Base-by-base conservation (phyloP, 495 filamentous ascomycete genomes). In the Xylaria bambusicola region DNA sequence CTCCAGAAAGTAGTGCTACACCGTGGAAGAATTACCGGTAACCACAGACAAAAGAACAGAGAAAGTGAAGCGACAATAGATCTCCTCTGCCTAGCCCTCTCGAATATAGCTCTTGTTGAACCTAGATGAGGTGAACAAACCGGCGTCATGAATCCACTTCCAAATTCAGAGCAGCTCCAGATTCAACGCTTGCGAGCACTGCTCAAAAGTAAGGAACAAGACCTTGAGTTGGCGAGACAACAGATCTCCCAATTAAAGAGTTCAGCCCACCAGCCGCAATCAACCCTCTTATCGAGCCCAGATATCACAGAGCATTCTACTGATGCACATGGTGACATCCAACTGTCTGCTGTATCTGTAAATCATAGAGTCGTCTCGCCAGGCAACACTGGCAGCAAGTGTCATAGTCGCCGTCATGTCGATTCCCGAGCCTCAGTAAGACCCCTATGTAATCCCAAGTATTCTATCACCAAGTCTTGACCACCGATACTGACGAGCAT, bases 261-360 rank as follows among this genome's bases (percentile, higher is more conserved):
- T 52, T 73, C 73, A 46, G 57, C 61, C 58, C 69, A 64, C 46
- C 74, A 77, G 66, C 65, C 65, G 56, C 66, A 66, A 63, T 62
- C 67, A 49, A 61, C 58, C 46, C 66, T 61, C 21, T 59, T 56
- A 26, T 41, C 64, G 53, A 59, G 38, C 51, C 44, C 53, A 35
- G 59, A 20, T 57, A 54, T 61, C 23, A 45, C 62, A 47, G 60
- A 63, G 48, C 44, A 56, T 49, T 64, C 13, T 17, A 26, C 66
- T 47, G 47, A 60, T 64, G 60, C 58, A 41, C 62, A 56, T 51
- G 55, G 62, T 62, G 64, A 73, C 62, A 71, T 66, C 56, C 71
- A 68, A 52, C 52, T 66, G 48, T 68, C 68, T 47, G 65, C 59
- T 23, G 61, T 62, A 6, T 24, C 61, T 2, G 64, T 68, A 58